Conservation (phyloP, 352 stramenopile species). For the Globisporangium alternatum region DNA sequence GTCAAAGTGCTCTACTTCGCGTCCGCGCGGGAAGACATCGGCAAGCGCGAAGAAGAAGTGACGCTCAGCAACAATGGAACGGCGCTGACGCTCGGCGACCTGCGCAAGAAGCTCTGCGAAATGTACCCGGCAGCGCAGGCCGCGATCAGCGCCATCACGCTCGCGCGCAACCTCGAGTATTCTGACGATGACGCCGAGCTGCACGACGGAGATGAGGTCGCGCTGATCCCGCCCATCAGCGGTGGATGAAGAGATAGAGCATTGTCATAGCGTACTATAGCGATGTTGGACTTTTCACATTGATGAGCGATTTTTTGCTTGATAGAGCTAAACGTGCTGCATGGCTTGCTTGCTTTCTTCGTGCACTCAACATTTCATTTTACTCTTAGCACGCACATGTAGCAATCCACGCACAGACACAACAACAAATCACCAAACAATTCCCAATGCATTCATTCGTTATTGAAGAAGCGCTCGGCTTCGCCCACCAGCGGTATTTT, state of each 20-base stretch:
- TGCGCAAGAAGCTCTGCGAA: conserved; percentile 42
- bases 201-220: conserved; percentile 70
- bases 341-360: not conserved
- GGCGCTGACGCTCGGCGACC: conserved; percentile 33
- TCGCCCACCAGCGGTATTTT: conserved; percentile 39
- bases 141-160: conserved; percentile 53
- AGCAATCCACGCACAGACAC: not conserved
- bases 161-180: conserved; percentile 80
- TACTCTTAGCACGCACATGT: conserved; percentile 8
- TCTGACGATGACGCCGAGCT: conserved; percentile 44
- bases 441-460: conserved; percentile 3
- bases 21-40: conserved; percentile 66
- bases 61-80: conserved; percentile 15
- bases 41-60: conserved; percentile 64
- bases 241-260: conserved; percentile 28
- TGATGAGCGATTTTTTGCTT: conserved; percentile 14
- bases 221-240: conserved; percentile 82
- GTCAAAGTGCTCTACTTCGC: conserved; percentile 85
- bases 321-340: not conserved
- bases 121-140: conserved; percentile 47
- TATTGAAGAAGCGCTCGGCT: conserved; percentile 17
- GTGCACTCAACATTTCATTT: not conserved
- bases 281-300: not conserved
- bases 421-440: not conserved
- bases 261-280: not conserved